These are phyloP conservation scores for Ogataea angusta DNA, from an alignment of 805 yeast species.

Conservation along the genomic window DNA sequence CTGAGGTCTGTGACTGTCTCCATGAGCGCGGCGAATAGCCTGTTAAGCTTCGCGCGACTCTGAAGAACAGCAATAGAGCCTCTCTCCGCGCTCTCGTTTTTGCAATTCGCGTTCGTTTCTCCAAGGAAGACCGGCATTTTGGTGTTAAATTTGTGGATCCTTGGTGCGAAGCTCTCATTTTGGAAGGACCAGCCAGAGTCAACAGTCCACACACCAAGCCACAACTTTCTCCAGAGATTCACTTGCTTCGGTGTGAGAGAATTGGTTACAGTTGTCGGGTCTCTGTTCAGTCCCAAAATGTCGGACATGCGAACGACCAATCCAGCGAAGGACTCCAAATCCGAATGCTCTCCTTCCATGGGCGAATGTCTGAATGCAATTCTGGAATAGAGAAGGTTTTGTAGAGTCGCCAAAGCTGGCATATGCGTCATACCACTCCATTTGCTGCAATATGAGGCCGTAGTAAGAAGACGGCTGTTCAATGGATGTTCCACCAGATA, in stretches of 20 bases:
- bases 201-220: slow-evolving; percentile 45
- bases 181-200: slow-evolving; percentile 43
- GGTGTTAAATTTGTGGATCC: slow-evolving; percentile 42
- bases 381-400: slow-evolving; percentile 40
- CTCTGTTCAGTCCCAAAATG: slow-evolving; percentile 46
- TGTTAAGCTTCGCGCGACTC: slow-evolving; percentile 31
- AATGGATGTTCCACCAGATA: slow-evolving; percentile 40
- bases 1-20: slow-evolving; percentile 33
- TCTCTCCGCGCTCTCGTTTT: slow-evolving; percentile 37
- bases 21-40: slow-evolving; percentile 32
- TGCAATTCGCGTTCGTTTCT: slow-evolving; percentile 31
- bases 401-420: slow-evolving; percentile 40
- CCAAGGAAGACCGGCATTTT: slow-evolving; percentile 38
- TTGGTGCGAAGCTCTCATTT: slow-evolving; percentile 24
- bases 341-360: slow-evolving; percentile 43
- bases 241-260: slow-evolving; percentile 25
- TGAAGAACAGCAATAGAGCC: slow-evolving; percentile 33
- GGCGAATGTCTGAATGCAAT: slow-evolving; percentile 43
- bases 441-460: slow-evolving; percentile 39
- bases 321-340: slow-evolving; percentile 37
- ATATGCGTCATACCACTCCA: slow-evolving; percentile 39
- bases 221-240: slow-evolving; percentile 56
- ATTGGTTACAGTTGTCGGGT: slow-evolving; percentile 35
- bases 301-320: slow-evolving; percentile 42
- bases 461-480: slow-evolving; percentile 33